Evolutionary conservation across 2,329 filamentous ascomycete genomes (phyloP).

Genomic region (Huntiella abstrusa): DNA sequence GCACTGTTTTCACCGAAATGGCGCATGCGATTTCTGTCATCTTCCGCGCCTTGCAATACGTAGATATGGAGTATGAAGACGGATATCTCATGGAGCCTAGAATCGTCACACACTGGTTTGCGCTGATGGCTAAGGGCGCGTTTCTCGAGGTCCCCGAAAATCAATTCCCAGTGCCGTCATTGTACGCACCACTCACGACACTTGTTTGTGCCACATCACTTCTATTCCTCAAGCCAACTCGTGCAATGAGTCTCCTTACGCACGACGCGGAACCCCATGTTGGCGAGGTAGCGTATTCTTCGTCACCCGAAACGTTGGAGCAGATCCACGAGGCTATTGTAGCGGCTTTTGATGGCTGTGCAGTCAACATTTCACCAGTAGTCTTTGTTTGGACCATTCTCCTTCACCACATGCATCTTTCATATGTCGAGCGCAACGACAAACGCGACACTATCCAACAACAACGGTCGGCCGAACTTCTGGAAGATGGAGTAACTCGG

Average conservation of each 20-base stretch:
- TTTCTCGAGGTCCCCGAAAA: constrained; percentile 45
- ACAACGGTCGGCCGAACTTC: constrained; percentile 38
- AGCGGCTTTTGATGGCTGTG: constrained; percentile 33
- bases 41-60: constrained; percentile 36
- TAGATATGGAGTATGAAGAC: constrained; percentile 21
- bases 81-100: constrained; percentile 6
- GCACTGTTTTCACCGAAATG: constrained; percentile 47
- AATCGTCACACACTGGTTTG: constrained; percentile 9
- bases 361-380: constrained; percentile 50
- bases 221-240: constrained; percentile 46
- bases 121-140: constrained; percentile 36
- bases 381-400: constrained; percentile 70
- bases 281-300: constrained; percentile 37
- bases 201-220: constrained; percentile 54
- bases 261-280: constrained; percentile 27
- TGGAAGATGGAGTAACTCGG: constrained; percentile 23
- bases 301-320: constrained; percentile 49
- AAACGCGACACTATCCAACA: constrained; percentile 38
- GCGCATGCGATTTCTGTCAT: constrained; percentile 55
- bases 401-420: constrained; percentile 47
- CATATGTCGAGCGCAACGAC: constrained; percentile 43
- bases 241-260: constrained; percentile 36
- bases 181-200: constrained; percentile 28
- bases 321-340: constrained; percentile 56
- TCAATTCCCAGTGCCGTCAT: constrained; percentile 6